Conservation (phyloP, 495 filamentous ascomycete genomes). For the Lasiosphaeria hispida region DNA sequence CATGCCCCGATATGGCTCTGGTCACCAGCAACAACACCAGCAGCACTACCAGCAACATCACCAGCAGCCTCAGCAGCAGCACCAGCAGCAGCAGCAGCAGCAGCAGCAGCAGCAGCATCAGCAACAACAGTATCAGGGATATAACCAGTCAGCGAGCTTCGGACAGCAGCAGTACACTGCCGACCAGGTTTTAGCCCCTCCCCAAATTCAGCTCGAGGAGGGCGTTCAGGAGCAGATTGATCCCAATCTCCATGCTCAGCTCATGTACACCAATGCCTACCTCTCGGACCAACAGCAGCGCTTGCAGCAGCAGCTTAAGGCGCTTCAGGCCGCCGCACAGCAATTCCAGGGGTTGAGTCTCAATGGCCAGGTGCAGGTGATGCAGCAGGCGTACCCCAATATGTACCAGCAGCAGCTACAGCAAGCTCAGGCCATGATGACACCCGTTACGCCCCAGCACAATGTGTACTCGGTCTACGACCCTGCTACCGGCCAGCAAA, state of each 20-base stretch:
- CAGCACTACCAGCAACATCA: constrained; percentile 34
- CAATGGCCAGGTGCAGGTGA: constrained; percentile 43
- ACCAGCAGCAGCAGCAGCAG: constrained; percentile 16
- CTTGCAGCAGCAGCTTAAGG: constrained; percentile 60
- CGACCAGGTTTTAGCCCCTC: constrained; percentile 85
- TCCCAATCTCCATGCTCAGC: constrained; percentile 75
- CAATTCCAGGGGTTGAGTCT: constrained; percentile 77
- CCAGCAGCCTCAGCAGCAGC: constrained; percentile 27
- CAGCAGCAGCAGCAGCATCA: constrained; percentile 24
- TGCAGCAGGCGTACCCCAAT: constrained; percentile 43
- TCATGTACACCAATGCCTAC: constrained; percentile 81
- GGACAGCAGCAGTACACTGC: constrained; percentile 50
- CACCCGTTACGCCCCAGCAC: constrained; percentile 35
- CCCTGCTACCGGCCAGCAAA: constrained; percentile 75
- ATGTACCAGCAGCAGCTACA: constrained; percentile 46
- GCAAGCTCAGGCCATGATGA: constrained; percentile 64
- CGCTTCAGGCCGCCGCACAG: constrained; percentile 60
- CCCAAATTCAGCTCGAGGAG: constrained; percentile 68
- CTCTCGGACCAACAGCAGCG: constrained; percentile 86
- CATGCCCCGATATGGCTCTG: constrained; percentile 40
- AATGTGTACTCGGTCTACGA: constrained; percentile 81
- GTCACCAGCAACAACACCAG: constrained; percentile 34
- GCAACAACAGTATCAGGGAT: constrained; percentile 33
- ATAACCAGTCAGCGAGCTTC: constrained; percentile 29
- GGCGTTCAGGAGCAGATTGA: constrained; percentile 68